Evolutionary conservation across 2,329 filamentous ascomycete species (phyloP), one percentile per base, ranked within the genome.

Genomic region (Fusarium piperis): DNA sequence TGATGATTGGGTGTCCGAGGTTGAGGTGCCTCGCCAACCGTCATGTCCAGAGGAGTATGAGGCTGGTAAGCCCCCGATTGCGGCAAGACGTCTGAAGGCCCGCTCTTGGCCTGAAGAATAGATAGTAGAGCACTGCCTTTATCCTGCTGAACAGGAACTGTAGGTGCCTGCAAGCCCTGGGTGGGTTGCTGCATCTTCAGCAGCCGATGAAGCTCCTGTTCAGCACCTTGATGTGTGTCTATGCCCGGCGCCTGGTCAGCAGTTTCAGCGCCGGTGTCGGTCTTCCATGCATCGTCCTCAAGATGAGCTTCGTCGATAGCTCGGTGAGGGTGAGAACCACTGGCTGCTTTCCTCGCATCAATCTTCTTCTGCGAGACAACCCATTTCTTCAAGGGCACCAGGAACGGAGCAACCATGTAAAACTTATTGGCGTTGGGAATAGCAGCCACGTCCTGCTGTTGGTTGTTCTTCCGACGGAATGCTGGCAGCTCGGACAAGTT

Each of bases 331-430:
- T 83, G 78, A 6, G 84, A 79, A 33, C 78, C 80, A 38, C 79
- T 83, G 30, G 82, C 75, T 18, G 81, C 79, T 70, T 83, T 84
- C 74, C 85, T 84, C 10, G 85, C 84, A 74, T 93, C 93, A n/a
- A 88, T 86, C 82, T 92, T 94, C 84, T 90, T 92, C 82, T 97
- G 94, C 71, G 92, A 89, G n/a, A 90, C 85, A 52, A 98, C 94
- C 95, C 95, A 98, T 79, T 94, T 94, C 81, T 94, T 95, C 55
- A 99, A 82, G 7, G 91, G 93, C 1, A 90, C 90, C 61, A 98
- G 85, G 78, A 99, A 99, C 0, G 95, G 95, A 0, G 94, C 94
- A 18, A 99, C 96, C 94, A 98, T 98, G 82, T 98, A 99, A 80
- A 98, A 98, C 78, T 95, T 98, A 80, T 93, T 94, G 41, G 91